Conservation (phyloP, 306 rosid species). For the Vigna reflexopilosa region DNA sequence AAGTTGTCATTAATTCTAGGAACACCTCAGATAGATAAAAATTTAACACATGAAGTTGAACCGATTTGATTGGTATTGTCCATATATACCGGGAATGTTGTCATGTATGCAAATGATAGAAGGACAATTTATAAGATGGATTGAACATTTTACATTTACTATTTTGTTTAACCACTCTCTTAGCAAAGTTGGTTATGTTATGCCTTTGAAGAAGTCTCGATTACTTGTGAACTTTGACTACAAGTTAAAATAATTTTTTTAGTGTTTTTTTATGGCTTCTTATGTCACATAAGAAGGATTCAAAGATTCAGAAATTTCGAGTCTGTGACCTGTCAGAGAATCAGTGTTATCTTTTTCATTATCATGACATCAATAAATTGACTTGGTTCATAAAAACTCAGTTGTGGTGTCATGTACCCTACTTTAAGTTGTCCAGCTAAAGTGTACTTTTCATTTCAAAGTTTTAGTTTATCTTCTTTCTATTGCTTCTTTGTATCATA, state of each 20-base stretch:
- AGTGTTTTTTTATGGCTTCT: background rate
- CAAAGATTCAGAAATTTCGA: background rate
- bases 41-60: background rate
- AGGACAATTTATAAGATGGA: too few species aligned
- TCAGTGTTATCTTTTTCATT: constrained; percentile 7
- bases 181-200: constrained; percentile 2
- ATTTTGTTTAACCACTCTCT: background rate
- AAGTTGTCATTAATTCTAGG: background rate
- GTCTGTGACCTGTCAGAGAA: constrained; percentile 5
- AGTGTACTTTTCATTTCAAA: background rate
- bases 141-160: too few species aligned
- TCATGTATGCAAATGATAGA: too few species aligned
- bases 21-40: background rate
- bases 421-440: background rate
- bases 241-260: background rate
- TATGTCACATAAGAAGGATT: constrained; percentile 6
- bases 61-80: background rate
- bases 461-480: background rate
- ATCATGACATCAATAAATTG: background rate
- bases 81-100: background rate
- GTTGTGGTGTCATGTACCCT: background rate
- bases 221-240: constrained; percentile 24
- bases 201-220: constrained; percentile 27
- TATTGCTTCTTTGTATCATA: too few species aligned
- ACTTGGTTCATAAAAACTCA: background rate